Base-by-base conservation (phyloP, 176 grass and related monocot genomes). In the Neostapfia colusana region DNA sequence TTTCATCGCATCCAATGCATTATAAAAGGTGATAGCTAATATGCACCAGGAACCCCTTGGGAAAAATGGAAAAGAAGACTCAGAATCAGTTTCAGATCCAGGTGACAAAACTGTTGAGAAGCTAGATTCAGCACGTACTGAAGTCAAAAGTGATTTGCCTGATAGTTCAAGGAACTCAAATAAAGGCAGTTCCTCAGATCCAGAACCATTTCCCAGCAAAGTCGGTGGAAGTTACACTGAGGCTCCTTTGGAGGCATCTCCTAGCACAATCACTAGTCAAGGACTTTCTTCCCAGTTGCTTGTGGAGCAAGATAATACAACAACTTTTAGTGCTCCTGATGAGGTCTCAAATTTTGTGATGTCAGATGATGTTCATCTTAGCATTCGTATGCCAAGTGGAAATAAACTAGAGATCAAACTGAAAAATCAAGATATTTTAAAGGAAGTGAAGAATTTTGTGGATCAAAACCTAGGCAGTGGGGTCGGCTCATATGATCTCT, bases 371-470 rank as follows among this genome's bases (percentile, higher is more conserved):
- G 77, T 95, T 72, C 79, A 92, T 64, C 77, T 99, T 70, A 91
- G 82, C 40, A 87, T 99, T 82, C 91, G 85, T 24, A 92, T 95
- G 74, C 91, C 89, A 62, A 84, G 76, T 87, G 95, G 95, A 72
- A 85, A 63, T 81, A 95, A 83, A 73, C 74, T 95, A 63, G 85
- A 95, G 80, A 92, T 81, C 58, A 99, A 99, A 84, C 61, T 92
- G 74, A 89, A 77, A 63, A 86, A 88, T 66, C 63, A 79, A 68
- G 87, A 92, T 80, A 49, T 78, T 77, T 86, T 99, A 46, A 90
- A 80, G 75, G 86, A 84, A 45, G 91, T 92, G 62, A 92, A 90
- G 82, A 84, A 67, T 66, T 95, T 90, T 80, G 80, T 95, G 51
- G 82, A 99, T 81, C 87, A 92, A 85, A 93, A 87, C 55, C 21